phyloP scores from a whole-genome alignment of 306 rosid genomes.

The Coriaria nepalensis region DNA sequence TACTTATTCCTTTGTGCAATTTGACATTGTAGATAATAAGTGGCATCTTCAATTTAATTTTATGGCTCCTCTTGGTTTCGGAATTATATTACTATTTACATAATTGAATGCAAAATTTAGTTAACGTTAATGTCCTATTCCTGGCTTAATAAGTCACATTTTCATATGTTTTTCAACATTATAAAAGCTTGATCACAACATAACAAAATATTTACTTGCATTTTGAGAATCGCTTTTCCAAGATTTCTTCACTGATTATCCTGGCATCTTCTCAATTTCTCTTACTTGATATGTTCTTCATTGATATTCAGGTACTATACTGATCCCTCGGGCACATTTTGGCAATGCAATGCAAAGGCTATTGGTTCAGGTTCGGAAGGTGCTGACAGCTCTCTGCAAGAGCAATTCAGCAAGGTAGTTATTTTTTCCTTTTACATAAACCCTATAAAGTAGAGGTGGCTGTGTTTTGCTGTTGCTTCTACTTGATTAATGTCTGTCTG shows the following conservation, averaged over 20 bases:
- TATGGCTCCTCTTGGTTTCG: no score
- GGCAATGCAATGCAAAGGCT: slow-evolving; percentile 99
- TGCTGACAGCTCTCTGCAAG: slow-evolving; percentile 97
- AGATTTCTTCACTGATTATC: no score
- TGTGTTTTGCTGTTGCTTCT: background rate
- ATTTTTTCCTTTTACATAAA: background rate
- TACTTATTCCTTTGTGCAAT: no score
- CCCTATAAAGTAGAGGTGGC: background rate
- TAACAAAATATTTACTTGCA: background rate
- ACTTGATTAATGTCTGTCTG: background rate
- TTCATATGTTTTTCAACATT: no score
- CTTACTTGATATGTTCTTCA: slow-evolving; percentile 3
- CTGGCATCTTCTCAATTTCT: background rate
- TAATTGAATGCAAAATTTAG: no score
- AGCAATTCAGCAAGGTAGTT: slow-evolving; percentile 84
- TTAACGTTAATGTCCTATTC: no score
- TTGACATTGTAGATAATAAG: no score
- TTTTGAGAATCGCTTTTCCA: background rate
- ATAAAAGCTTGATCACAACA: no score
- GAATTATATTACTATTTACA: no score
- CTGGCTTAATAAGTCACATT: no score
- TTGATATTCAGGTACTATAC: slow-evolving; percentile 66
- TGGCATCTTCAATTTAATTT: no score
- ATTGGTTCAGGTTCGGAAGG: slow-evolving; percentile 99
- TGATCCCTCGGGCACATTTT: slow-evolving; percentile 97